Percentiles rank a stretch among this genome's conserved stretches.
Evolutionary conservation across 2,329 filamentous ascomycete species (phyloP).

Genomic region (Passalora sequoiae): DNA sequence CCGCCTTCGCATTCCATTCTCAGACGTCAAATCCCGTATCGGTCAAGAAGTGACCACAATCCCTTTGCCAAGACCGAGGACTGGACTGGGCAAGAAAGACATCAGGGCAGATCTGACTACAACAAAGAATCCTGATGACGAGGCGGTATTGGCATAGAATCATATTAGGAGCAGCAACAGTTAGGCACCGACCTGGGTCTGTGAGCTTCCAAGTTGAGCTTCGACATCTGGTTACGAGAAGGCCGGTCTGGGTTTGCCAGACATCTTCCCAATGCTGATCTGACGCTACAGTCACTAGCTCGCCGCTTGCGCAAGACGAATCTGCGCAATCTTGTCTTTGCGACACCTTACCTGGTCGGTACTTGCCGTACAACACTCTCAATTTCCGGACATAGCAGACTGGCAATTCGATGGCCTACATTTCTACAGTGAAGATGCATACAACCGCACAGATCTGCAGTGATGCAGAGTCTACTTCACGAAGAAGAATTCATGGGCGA

Average conservation of each 20-base stretch:
- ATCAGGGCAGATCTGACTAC: neutral
- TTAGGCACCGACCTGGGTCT: no score
- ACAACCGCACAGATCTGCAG: neutral
- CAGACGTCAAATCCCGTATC: slow-evolving; percentile 46
- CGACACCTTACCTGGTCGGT: no score
- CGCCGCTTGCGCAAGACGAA: no score
- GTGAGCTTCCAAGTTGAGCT: no score
- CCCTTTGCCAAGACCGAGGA: slow-evolving; percentile 16
- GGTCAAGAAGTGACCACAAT: slow-evolving; percentile 36
- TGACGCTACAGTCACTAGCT: no score
- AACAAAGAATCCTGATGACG: neutral
- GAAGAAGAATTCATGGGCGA: no score
- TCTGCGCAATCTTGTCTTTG: no score
- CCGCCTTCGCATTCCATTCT: slow-evolving; percentile 29
- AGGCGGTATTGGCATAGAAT: no score
- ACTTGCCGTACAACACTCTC: neutral
- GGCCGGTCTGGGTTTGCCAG: neutral
- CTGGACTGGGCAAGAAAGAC: neutral
- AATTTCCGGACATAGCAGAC: neutral
- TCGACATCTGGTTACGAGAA: neutral
- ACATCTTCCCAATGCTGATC: no score
- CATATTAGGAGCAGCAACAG: no score
- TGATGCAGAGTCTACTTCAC: no score
- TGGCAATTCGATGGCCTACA: neutral
- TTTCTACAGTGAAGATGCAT: neutral